Base-by-base conservation (phyloP, 75 land plant genomes). In the Pinus albicaulis region DNA sequence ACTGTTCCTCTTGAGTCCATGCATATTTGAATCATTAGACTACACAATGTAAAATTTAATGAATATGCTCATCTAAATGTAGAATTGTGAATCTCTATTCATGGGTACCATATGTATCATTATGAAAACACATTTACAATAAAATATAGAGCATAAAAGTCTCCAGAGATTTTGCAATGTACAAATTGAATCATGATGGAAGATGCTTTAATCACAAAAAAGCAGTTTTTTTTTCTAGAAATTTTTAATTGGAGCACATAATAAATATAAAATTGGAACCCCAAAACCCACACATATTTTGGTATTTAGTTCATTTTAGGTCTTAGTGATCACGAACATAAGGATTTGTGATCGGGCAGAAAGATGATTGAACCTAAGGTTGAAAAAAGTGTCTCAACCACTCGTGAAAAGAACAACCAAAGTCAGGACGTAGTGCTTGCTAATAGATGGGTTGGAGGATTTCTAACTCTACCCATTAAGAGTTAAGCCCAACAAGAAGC, bases 1-100 rank as follows among this genome's bases (percentile, higher is more conserved):
- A 20, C 41, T 91, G 91, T 74, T 91, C 93, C 16, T 89, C 88
- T 44, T 76, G 74, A n/a, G 87, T 86, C 93, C 93, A 91, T 48
- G 38, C 19, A 16, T 31, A 63, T 28, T 31, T 64, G 17, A 16
- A 64, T 28, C 20, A 20, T 41, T 68, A 34, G 41, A 68, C 48
- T 38, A 11, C 20, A 66, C 10, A 66, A 41, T 66, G 3, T 41
- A 66, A 66, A 7, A 66, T 38, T 38, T 20, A n/a, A 41, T 3
- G 7, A 68, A n/a, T 41, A 36, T 5, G 34, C n/a, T 13, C 71
- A n/a, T 5, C n/a, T 19, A 68, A 4, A 68, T 3, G 14, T 15
- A n/a, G 1, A 22, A 68, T 68, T 11, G 1, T 44, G 38, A 41
- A 0, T 15, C 28, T 28, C 15, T 64, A 64, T 28, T 15, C 7